Evolutionary conservation across 2,329 filamentous ascomycete genomes (phyloP).

Genomic region (Stagonosporopsis chrysanthemi): DNA sequence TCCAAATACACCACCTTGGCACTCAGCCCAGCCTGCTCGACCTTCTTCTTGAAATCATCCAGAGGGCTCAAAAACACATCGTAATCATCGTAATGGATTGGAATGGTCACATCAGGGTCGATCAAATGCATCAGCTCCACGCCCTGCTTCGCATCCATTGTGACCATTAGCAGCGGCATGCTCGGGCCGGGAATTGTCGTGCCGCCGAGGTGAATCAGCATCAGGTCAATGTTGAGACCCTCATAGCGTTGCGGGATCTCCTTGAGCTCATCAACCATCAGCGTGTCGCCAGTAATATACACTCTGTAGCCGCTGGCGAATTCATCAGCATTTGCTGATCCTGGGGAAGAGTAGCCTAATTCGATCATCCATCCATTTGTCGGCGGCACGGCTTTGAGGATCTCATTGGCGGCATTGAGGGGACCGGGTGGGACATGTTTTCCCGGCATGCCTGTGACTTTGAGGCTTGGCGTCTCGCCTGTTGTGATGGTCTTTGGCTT

Average conservation of each 20-base stretch:
- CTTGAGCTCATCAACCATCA: slow-evolving; percentile 68
- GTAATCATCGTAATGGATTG: slow-evolving; percentile 57
- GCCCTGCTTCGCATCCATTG: slow-evolving; percentile 71
- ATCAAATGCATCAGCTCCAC: slow-evolving; percentile 67
- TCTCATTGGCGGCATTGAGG: slow-evolving; percentile 56
- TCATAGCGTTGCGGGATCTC: slow-evolving; percentile 65
- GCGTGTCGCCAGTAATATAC: slow-evolving; percentile 72
- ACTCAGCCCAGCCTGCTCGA: slow-evolving; percentile 60
- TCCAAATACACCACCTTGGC: slow-evolving; percentile 68
- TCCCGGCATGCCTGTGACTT: slow-evolving; percentile 69
- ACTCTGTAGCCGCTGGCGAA: slow-evolving; percentile 63
- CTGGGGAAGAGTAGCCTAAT: slow-evolving; percentile 57
- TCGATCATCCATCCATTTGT: slow-evolving; percentile 74
- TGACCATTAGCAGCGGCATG: slow-evolving; percentile 70
- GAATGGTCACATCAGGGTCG: slow-evolving; percentile 67
- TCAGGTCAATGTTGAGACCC: slow-evolving; percentile 66
- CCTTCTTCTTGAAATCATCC: slow-evolving; percentile 65
- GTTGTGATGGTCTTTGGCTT: slow-evolving; percentile 20
- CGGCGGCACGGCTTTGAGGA: slow-evolving; percentile 64
- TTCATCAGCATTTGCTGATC: slow-evolving; percentile 13
- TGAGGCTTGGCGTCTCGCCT: slow-evolving; percentile 54
- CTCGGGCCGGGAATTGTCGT: slow-evolving; percentile 69
- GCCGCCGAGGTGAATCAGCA: slow-evolving; percentile 71
- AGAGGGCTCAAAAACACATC: slow-evolving; percentile 67
- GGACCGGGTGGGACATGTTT: slow-evolving; percentile 65